Base-by-base conservation (phyloP, 208 protist genomes). In the Polymyxa betae region DNA sequence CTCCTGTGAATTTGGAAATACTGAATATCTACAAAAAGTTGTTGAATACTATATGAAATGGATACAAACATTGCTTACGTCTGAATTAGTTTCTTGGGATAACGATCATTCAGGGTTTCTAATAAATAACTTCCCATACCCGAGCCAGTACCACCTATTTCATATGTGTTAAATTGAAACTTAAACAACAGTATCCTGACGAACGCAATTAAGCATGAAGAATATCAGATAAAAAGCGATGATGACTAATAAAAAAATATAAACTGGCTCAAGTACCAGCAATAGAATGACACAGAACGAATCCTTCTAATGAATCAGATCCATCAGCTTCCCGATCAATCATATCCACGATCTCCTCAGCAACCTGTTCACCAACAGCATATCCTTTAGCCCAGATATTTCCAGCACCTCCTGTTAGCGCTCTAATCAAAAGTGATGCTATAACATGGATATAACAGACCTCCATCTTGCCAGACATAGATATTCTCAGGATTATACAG, bases 401-500 rank as follows among this genome's bases (percentile, higher is more conserved):
- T 88, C 99, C 99, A 0, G 99, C 99, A 68, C 99, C 99, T 89
- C 96, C 97, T 88, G 38, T 82, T 46, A 32, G 0, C 45, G 38
- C 38, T 5, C 20, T 0, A 93, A 89, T 91, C 97, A 95, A 43
- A 16, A 29, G 20, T 32, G 16, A 66, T 16, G 20, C 16, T 29
- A 66, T 29, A 66, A 16, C 29, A 32, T 29, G 54, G 54, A 16
- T 29, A 29, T 29, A 66, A 29, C 16, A 66, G 54, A 66, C 54
- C 54, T 45, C 92, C 92, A 32, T 93, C 88, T 0, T 64, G 40
- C n/a, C 49, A 43, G 0, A 98, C 95, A 92, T 97, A 99, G 66
- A 99, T 96, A 94, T 99, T 99, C 93, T 99, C 98, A 1, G 95
- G 97, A 94, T 99, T 99, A 95, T 98, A 99, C 0, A 99, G 95